Percentiles rank a stretch among this genome's conserved stretches.
These are phyloP conservation scores for Scheffersomyces parashehatae DNA, from an alignment of 1,139 yeast genomes.

Conservation along the genomic window DNA sequence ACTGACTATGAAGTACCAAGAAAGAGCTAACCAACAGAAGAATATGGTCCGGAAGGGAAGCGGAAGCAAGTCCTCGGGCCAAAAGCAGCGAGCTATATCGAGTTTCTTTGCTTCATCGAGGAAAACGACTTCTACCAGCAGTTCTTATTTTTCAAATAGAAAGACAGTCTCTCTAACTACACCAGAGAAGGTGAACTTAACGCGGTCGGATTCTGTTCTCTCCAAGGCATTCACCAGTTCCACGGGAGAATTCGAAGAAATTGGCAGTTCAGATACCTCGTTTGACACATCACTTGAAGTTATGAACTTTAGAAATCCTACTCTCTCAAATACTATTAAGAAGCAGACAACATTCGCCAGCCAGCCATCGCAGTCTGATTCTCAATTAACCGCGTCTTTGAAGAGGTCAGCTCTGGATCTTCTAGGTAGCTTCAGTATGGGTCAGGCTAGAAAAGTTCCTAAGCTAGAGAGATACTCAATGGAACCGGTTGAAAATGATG, in stretches of 20 bases:
- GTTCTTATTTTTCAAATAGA: neutral
- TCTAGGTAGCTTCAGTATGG: conserved; percentile 6
- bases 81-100: conserved; percentile 9
- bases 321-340: conserved; percentile 9
- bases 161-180: conserved; percentile 2
- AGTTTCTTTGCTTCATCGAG: conserved; percentile 8
- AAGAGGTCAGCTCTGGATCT: conserved; percentile 5
- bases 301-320: conserved; percentile 16
- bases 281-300: conserved; percentile 12
- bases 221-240: conserved; percentile 8
- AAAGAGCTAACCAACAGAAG: no score
- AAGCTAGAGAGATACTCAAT: conserved; percentile 3
- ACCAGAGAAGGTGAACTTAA: conserved; percentile 7
- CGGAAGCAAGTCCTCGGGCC: conserved; percentile 1
- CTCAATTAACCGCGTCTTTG: neutral
- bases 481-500: conserved; percentile 2
- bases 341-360: neutral
- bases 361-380: neutral
- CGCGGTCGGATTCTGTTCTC: conserved; percentile 8
- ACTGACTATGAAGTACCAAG: no score
- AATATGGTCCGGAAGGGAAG: no score
- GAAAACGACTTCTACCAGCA: neutral
- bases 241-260: conserved; percentile 14
- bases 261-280: conserved; percentile 16
- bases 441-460: conserved; percentile 24